Conservation (phyloP, 805 yeast genomes). For the Sporopachydermia quercuum region DNA sequence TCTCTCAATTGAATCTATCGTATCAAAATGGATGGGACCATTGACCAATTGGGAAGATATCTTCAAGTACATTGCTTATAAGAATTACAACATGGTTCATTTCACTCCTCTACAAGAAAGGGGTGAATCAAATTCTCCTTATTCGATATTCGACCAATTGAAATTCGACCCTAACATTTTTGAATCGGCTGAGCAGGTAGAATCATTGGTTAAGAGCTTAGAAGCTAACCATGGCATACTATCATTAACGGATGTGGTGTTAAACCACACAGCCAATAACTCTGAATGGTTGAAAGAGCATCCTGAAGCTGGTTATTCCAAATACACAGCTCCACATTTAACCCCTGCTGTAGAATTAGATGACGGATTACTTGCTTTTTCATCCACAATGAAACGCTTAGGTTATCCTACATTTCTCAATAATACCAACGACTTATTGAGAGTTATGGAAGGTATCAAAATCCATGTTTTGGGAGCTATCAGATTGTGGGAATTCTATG, state of each 20-base stretch:
- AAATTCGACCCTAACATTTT: conserved; percentile 57
- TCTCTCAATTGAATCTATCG: conserved; percentile 67
- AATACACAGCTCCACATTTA: conserved; percentile 80
- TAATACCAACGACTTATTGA: conserved; percentile 37
- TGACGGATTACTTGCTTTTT: conserved; percentile 46
- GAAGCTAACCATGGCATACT: conserved; percentile 45
- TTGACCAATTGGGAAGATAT: conserved; percentile 49
- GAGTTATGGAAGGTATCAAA: conserved; percentile 53
- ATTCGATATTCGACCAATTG: conserved; percentile 79
- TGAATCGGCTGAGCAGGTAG: conserved; percentile 38
- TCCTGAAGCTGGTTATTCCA: conserved; percentile 85
- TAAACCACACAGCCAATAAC: conserved; percentile 90
- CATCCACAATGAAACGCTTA: conserved; percentile 35
- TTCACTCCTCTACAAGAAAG: conserved; percentile 87
- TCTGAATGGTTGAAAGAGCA: conserved; percentile 74
- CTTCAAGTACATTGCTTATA: conserved; percentile 44
- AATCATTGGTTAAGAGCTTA: conserved; percentile 30
- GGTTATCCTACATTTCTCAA: conserved; percentile 48
- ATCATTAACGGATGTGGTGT: conserved; percentile 80
- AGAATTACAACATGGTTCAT: conserved; percentile 92
- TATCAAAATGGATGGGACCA: conserved; percentile 86
- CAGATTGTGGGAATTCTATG: conserved; percentile 82
- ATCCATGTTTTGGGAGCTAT: conserved; percentile 50
- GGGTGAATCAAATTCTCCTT: conserved; percentile 87
- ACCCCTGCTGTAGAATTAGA: conserved; percentile 77